Evolutionary conservation across 2,329 filamentous ascomycete species (phyloP), one percentile per base, ranked within the genome.

Genomic region (Neofusicoccum kwambonambiense): DNA sequence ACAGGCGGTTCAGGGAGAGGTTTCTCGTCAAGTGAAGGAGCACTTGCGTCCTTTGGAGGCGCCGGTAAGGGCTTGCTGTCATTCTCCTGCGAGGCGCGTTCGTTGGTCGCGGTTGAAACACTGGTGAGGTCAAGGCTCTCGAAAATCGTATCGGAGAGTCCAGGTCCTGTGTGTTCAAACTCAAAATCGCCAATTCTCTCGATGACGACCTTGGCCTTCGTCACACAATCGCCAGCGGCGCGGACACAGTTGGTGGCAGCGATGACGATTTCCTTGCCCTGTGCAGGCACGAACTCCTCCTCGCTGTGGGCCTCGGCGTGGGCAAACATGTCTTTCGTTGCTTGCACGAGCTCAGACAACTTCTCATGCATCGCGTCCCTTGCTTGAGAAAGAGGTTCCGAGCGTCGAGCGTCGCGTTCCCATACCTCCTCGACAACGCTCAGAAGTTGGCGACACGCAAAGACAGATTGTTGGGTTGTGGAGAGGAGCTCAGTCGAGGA

Each of bases 181-280:
- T 97, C 93, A 69, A 97, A 96, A 76, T 97, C 93, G 19, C 93
- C 93, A 68, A 95, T 92, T 67, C 90, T 86, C 77, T 97, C 93
- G 65, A 99, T 90, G 50, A 96, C 88, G 74, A 87, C 84, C 71
- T 92, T 92, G 11, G 93, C 90, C 78, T 93, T 94, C 6, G 90
- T 89, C 19, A 97, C 90, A 76, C 94, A 97, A 70, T 97, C 93
- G 45, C 94, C 94, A 50, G 93, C 93, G 22, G 92, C 90, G 70
- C 92, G 89, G 31, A 99, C 93, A 74, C 93, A 97, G 66, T 87
- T 88, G 6, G 93, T 97, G 8, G 93, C 93, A 19, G 92, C 91
- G 67, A 86, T 83, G 37, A 95, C 85, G 45, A 97, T 83, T 34
- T 88, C 84, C 68, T 87, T 88, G 69, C 92, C 92, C 72, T 94